Evolutionary conservation across 2,329 filamentous ascomycete genomes (phyloP).

Genomic region (Cercospora canescens): DNA sequence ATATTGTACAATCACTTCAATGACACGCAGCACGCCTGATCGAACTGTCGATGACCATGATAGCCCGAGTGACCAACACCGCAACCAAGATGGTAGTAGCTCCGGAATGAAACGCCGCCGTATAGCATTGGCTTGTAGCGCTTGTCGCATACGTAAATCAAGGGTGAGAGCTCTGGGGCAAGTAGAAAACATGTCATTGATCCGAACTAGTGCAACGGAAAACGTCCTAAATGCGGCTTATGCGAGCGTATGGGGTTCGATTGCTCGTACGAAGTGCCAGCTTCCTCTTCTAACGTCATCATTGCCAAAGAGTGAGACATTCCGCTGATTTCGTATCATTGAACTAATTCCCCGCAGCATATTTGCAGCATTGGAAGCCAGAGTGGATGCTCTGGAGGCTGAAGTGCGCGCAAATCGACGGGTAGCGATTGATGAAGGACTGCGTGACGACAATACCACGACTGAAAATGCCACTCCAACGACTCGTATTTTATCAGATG

Average conservation of each 20-base stretch:
- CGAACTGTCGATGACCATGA: not conserved
- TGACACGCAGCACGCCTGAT: too few relatives aligned
- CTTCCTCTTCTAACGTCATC: not conserved
- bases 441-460: not conserved
- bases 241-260: not conserved
- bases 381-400: not conserved
- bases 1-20: too few relatives aligned
- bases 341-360: not conserved
- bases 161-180: not conserved
- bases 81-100: not conserved
- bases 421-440: not conserved
- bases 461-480: not conserved
- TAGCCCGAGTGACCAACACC: not conserved
- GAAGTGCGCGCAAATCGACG: not conserved
- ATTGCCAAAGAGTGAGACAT: not conserved
- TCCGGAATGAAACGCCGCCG: not conserved
- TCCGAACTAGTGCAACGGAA: not conserved
- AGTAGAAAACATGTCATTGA: not conserved
- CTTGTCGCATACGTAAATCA: not conserved
- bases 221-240: not conserved
- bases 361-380: not conserved
- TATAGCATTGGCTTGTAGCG: not conserved
- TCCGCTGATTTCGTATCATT: not conserved
- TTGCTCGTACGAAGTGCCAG: not conserved
- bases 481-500: not conserved